Evolutionary conservation across 352 stramenopile species (phyloP).

Genomic region (Phytophthora pini): DNA sequence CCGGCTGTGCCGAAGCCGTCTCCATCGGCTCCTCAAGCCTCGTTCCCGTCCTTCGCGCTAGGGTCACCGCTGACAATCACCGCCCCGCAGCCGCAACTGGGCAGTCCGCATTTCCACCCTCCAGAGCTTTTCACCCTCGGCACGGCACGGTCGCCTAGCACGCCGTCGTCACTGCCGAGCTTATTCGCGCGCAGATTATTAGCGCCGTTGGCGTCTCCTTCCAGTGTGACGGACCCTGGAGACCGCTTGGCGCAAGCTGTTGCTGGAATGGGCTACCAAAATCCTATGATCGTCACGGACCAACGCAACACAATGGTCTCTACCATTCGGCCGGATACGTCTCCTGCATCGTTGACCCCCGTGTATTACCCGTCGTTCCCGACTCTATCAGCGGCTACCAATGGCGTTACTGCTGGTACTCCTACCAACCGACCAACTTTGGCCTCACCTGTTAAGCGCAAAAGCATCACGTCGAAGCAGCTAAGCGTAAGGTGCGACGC

Average conservation of each 20-base stretch:
- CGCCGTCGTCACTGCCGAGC: conserved; percentile 53
- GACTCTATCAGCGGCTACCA: conserved; percentile 13
- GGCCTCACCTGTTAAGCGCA: conserved; percentile 72
- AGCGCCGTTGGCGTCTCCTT: conserved; percentile 45
- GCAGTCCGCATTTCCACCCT: conserved; percentile 45
- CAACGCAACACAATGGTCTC: conserved; percentile 27
- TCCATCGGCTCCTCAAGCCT: conserved; percentile 27
- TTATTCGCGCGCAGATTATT: conserved; percentile 55
- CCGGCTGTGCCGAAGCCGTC: conserved; percentile 34
- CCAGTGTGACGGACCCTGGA: conserved; percentile 25
- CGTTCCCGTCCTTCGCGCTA: conserved; percentile 42
- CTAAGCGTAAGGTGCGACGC: conserved; percentile 47
- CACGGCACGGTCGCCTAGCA: conserved; percentile 28
- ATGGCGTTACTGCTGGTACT: conserved; percentile 8
- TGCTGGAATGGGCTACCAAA: conserved; percentile 31
- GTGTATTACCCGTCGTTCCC: conserved; percentile 56
- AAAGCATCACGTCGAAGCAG: conserved; percentile 83
- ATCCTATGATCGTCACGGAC: conserved; percentile 33
- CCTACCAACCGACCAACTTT: conserved; percentile 17
- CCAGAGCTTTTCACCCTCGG: conserved; percentile 42
- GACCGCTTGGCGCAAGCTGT: conserved; percentile 30
- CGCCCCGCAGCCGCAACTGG: conserved; percentile 37
- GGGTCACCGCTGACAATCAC: conserved; percentile 57
- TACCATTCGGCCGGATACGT: conserved; percentile 37
- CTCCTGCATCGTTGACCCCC: conserved; percentile 50